Evolutionary conservation across 164 flowering plant species (phyloP).

Genomic region (Santalum album): DNA sequence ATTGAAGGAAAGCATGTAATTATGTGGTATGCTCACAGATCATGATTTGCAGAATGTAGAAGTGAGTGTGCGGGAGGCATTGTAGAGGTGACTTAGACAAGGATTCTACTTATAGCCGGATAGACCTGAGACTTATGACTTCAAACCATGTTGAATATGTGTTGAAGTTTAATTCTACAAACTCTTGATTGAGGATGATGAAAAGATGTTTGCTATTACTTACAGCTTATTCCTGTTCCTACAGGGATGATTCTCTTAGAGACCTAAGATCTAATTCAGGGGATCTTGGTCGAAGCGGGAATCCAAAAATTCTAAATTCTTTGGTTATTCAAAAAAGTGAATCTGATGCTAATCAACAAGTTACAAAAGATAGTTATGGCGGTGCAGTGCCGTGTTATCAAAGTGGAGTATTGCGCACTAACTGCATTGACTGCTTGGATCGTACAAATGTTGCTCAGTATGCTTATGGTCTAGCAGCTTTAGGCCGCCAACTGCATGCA

Average conservation of each 20-base stretch:
- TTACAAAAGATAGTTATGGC: slow-evolving; percentile 22
- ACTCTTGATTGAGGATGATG: background rate
- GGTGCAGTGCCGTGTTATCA: slow-evolving; percentile 53
- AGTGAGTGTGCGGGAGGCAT: no score
- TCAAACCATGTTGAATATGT: background rate
- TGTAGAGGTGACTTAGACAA: no score
- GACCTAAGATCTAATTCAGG: slow-evolving; percentile 61
- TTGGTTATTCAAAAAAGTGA: slow-evolving; percentile 43
- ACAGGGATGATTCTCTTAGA: slow-evolving; percentile 66
- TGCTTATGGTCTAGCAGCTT: slow-evolving; percentile 91
- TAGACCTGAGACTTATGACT: no score
- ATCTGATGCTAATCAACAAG: slow-evolving; percentile 28
- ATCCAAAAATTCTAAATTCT: slow-evolving; percentile 36
- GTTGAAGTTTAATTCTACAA: background rate
- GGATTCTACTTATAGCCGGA: no score
- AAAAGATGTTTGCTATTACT: background rate
- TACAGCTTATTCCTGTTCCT: background rate
- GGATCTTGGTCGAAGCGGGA: slow-evolving; percentile 49
- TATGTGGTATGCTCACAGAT: no score
- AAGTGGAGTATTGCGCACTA: slow-evolving; percentile 93
- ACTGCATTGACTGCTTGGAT: slow-evolving; percentile 95
- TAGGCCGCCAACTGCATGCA: slow-evolving; percentile 90
- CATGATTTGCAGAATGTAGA: no score
- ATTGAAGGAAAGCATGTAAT: no score
- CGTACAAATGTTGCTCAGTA: slow-evolving; percentile 98